Evolutionary conservation across 2,329 filamentous ascomycete species (phyloP), one percentile per base, ranked within the genome.

Genomic region (Claviceps sp.): DNA sequence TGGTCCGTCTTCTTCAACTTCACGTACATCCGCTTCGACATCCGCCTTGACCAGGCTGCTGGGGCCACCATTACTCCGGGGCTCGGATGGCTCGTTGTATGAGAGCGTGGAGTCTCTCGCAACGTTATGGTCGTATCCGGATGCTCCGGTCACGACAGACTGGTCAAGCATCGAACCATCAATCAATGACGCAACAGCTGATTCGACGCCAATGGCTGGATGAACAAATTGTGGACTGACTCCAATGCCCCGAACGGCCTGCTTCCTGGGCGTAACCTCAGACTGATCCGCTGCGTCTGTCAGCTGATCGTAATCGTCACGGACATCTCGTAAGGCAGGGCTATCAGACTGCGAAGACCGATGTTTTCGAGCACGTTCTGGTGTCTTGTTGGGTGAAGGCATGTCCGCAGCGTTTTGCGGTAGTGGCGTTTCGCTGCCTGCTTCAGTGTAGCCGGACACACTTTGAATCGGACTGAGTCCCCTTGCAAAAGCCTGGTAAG

Each of bases 391-490:
- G 1, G 79, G 73, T 1, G 67, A 67, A 14, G 72, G 74, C 45
- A 75, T 75, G 36, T 77, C 69, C 53, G 73, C 69, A 1, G 81
- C 79, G 54, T 83, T 76, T 48, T 78, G 78, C 59, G 77, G 78
- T 34, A 69, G 68, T 37, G 75, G 74, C 30, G 71, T 70, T 55
- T 82, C 77, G 60, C 74, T 82, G 50, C 81, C 81, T 47, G 81
- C 80, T 60, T 89, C 82, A 4, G 81, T 84, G 61, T 89, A 91
- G 56, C 90, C 93, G 11, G 89, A 91, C 16, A 95, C 87, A 60
- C 90, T 96, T 59, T 93, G 90, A 54, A 95, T 90, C 0, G 91
- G 91, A 63, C 90, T 96, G 48, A 94, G 70, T 11, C 82, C 84
- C 43, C 87, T 84, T 50, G 80, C 77, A 58, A 85, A 80, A 11